Evolutionary conservation across 768 basidiomycete genomes (phyloP).

Genomic region (Rossbeevera mucosa): DNA sequence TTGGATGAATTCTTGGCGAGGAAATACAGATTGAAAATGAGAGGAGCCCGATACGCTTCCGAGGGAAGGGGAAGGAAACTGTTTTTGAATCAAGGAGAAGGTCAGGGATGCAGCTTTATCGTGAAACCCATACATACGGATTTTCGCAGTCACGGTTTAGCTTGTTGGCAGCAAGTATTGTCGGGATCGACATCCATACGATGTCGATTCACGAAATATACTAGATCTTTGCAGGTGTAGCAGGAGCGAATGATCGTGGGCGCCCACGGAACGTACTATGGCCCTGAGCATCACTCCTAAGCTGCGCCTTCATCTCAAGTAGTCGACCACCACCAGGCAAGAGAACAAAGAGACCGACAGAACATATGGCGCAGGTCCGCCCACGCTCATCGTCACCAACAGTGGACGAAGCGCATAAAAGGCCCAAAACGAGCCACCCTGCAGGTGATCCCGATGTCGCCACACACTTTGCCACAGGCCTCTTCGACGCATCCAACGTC

Average conservation of each 20-base stretch:
- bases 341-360: not conserved
- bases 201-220: not conserved
- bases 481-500: slow-evolving; percentile 57
- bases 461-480: slow-evolving; percentile 31
- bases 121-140: no score
- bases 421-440: slow-evolving; percentile 36
- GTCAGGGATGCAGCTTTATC: no score
- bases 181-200: not conserved
- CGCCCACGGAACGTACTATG: not conserved
- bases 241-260: not conserved
- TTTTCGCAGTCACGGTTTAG: not conserved
- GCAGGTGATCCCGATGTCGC: slow-evolving; percentile 9
- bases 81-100: no score
- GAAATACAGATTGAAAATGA: not conserved
- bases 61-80: no score
- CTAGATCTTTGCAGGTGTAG: no score
- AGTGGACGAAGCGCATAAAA: slow-evolving; percentile 28
- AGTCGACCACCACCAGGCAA: not conserved
- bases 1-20: not conserved
- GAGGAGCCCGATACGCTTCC: not conserved
- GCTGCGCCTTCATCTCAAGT: not conserved
- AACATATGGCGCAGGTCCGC: slow-evolving; percentile 43
- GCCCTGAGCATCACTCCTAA: not conserved
- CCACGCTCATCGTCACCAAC: slow-evolving; percentile 43
- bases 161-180: not conserved